A percentile compares a stretch with the other conserved stretches of the same genome.
Evolutionary conservation across 1,284 basidiomycete species (phyloP).

Genomic region (Rhodotorula sp.): DNA sequence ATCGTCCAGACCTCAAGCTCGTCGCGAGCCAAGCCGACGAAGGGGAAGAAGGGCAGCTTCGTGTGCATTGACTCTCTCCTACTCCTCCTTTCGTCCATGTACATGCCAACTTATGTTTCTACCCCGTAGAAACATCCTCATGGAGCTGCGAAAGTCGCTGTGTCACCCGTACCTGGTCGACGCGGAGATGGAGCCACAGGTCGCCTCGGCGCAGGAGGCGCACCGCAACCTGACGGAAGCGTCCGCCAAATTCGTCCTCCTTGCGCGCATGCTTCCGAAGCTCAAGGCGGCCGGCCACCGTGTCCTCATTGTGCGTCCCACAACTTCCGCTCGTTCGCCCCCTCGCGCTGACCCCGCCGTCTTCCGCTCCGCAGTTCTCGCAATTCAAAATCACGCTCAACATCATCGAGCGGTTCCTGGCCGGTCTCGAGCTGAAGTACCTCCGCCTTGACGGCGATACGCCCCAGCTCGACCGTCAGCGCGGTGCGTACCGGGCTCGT

Average conservation of each 20-base stretch:
- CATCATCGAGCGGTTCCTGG: slow-evolving; percentile 50
- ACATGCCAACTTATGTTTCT: background rate
- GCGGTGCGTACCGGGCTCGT: slow-evolving; percentile 23
- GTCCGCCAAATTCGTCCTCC: slow-evolving; percentile 66
- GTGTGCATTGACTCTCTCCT: slow-evolving; percentile 43
- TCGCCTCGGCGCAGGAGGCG: slow-evolving; percentile 12
- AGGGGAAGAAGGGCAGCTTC: slow-evolving; percentile 46
- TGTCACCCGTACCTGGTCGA: slow-evolving; percentile 90
- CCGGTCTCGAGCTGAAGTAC: slow-evolving; percentile 48
- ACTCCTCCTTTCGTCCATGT: slow-evolving; percentile 44
- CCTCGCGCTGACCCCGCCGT: background rate
- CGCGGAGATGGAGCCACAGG: slow-evolving; percentile 71
- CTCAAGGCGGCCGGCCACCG: slow-evolving; percentile 50
- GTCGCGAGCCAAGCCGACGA: slow-evolving; percentile 26
- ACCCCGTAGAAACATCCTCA: slow-evolving; percentile 68
- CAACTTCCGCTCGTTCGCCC: background rate
- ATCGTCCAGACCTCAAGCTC: slow-evolving; percentile 35
- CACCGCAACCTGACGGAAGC: slow-evolving; percentile 61
- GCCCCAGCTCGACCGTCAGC: slow-evolving; percentile 28
- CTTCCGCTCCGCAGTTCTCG: slow-evolving; percentile 31
- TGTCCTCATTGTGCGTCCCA: slow-evolving; percentile 26
- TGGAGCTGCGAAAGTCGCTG: slow-evolving; percentile 65
- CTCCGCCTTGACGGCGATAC: slow-evolving; percentile 49
- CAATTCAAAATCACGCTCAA: slow-evolving; percentile 51
- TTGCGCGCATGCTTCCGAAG: slow-evolving; percentile 49